A percentile compares a stretch with the other conserved stretches of the same genome.
Conservation (phyloP, 495 filamentous ascomycete genomes). For the Aspergillus sparsus region DNA sequence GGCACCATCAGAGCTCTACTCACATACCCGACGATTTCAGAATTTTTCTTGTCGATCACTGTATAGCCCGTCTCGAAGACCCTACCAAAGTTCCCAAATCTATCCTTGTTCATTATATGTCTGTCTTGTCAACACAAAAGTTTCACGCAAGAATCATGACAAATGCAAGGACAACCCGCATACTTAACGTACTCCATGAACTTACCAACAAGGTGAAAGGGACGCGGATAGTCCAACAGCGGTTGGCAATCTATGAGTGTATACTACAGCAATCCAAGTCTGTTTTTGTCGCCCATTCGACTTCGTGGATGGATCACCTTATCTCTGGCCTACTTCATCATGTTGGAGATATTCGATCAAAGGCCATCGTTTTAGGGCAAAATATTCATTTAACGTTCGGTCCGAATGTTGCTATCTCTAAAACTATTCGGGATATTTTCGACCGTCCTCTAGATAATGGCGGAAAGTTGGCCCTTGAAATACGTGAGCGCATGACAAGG, state of each 20-base stretch:
- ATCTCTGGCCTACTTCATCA: slow-evolving; percentile 77
- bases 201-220: slow-evolving; percentile 76
- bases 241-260: slow-evolving; percentile 73
- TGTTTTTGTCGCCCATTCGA: slow-evolving; percentile 60
- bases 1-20: slow-evolving; percentile 62
- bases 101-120: slow-evolving; percentile 73
- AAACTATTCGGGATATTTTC: slow-evolving; percentile 66
- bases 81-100: slow-evolving; percentile 66
- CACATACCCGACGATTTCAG: slow-evolving; percentile 74
- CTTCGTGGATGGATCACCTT: slow-evolving; percentile 74
- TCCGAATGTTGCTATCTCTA: slow-evolving; percentile 61
- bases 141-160: slow-evolving; percentile 76
- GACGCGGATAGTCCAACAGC: slow-evolving; percentile 70
- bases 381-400: slow-evolving; percentile 65
- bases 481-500: slow-evolving; percentile 64
- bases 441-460: slow-evolving; percentile 56
- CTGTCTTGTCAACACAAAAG: slow-evolving; percentile 72
- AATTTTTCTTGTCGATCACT: slow-evolving; percentile 75
- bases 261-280: slow-evolving; percentile 67
- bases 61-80: slow-evolving; percentile 67
- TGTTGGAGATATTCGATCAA: slow-evolving; percentile 69
- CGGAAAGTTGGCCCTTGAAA: slow-evolving; percentile 61
- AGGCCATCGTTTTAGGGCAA: slow-evolving; percentile 72
- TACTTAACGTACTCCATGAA: slow-evolving; percentile 66
- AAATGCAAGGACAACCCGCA: slow-evolving; percentile 59